Evolutionary conservation across 176 grass and related monocot genomes (phyloP), one percentile per base, ranked within the genome.

Genomic region (Avena atlantica): DNA sequence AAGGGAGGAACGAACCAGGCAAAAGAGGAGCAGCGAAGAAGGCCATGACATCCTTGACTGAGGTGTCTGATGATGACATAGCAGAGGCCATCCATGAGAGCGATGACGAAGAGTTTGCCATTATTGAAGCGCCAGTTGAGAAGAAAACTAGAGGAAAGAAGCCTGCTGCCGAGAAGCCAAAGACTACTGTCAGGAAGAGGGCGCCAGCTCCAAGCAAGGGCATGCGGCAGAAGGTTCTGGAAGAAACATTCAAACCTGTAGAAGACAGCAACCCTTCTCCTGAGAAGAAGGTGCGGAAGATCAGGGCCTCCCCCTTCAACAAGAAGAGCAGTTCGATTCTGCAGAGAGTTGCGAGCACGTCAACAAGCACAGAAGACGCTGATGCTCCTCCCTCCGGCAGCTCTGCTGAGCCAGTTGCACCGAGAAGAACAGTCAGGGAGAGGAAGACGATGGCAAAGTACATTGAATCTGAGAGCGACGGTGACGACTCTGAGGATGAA

Each of bases 231-330:
- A 92, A 86, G 73, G 80, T 74, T 57, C 79, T 87, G 29, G 79
- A 89, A 17, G 72, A 91, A 80, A 83, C 87, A 66, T 77, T 89
- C n/a, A 82, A 92, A 50, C 37, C 84, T 34, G 29, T 25, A 4
- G 87, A 89, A 2, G 89, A 92, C 74, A 86, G 25, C 42, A 92
- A 88, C 50, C 78, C 84, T n/a, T 83, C 88, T 36, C 91, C 89
- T 5, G 78, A 89, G 83, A 98, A 93, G 79, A 96, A 98, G 86
- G 87, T 90, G 2, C 87, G 92, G 34, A 95, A 91, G 87, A 95
- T 90, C 49, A 92, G 90, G 51, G 19, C 27, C 27, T 95, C 96
- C 72, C 93, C 91, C 15, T 95, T 96, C 84, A 88, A 94, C 48
- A 98, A 92, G 90, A 98, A 95, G 86, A 94, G 89, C 14, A 87